These are phyloP conservation scores for Nannizziopsis arthrosporioides DNA, from an alignment of 2,329 filamentous ascomycete species.

Conservation along the genomic window DNA sequence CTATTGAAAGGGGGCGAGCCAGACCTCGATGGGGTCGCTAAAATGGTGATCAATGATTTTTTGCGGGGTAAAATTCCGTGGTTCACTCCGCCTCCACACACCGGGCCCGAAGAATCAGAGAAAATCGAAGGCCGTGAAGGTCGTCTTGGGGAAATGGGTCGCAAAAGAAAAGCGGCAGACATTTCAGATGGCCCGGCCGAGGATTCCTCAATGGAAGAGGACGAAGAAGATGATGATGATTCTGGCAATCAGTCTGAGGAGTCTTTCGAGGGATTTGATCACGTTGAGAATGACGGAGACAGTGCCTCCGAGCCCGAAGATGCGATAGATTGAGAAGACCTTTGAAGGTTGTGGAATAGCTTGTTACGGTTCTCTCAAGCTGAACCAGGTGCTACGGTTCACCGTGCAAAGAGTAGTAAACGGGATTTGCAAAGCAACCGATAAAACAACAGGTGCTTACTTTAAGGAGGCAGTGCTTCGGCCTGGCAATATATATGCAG, in stretches of 20 bases:
- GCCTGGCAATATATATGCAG: no score
- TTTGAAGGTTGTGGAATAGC: neutral
- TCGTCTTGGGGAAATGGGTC: conserved; percentile 69
- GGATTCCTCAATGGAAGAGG: conserved; percentile 30
- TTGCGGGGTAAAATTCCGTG: conserved; percentile 90
- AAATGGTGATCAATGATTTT: conserved; percentile 95
- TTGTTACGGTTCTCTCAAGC: neutral
- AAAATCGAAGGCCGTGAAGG: conserved; percentile 61
- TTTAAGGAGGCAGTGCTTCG: no score
- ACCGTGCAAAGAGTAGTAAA: no score
- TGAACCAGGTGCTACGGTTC: neutral
- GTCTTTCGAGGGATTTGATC: conserved; percentile 34
- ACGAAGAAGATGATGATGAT: conserved; percentile 23
- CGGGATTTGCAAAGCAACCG: no score
- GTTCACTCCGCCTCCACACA: conserved; percentile 70
- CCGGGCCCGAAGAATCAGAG: conserved; percentile 38
- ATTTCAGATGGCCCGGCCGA: conserved; percentile 22
- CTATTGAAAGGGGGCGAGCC: conserved; percentile 87
- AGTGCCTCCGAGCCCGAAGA: neutral
- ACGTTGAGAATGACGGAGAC: conserved; percentile 26
- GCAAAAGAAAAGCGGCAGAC: conserved; percentile 62
- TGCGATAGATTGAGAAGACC: neutral
- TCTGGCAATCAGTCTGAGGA: conserved; percentile 27
- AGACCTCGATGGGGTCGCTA: conserved; percentile 86
- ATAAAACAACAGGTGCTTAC: no score